Evolutionary conservation across 2,329 filamentous ascomycete genomes (phyloP), one percentile per base, ranked within the genome.

Genomic region (Diaporthe citrichinensis): DNA sequence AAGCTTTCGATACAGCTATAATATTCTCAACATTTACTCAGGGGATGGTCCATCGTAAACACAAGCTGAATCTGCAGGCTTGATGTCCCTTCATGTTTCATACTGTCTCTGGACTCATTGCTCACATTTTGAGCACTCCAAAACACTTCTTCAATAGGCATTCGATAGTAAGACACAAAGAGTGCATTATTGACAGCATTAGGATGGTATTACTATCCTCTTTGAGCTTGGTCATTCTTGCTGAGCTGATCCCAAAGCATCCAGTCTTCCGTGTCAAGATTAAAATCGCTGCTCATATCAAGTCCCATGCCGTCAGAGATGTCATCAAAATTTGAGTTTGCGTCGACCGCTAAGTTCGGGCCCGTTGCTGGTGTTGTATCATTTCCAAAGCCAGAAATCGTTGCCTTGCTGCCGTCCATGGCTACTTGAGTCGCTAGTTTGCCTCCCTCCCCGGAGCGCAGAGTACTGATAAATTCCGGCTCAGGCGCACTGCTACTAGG

Each of bases 241-340:
- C 36, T 67, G 7, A 81, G 51, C 57, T 79, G 78, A 62, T 81
- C 80, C 81, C 80, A 82, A 49, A 80, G 80, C 31, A 76, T 76
- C 79, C 80, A 82, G 71, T 80, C 79, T 5, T 77, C 76, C 3
- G 77, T 51, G 34, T 79, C 77, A 9, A 78, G 55, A 28, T 74
- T 75, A 34, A 80, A 78, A 4, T 78, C 78, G 6, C 28, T 67
- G n/a, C 39, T 36, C 12, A 67, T 41, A 58, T 62, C 28, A 76
- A 41, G 9, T 7, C 53, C 23, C 25, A 51, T n/a, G 53, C 28
- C 44, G 12, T 28, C 14, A 51, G 61, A 49, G 1, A n/a, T 2
- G 28, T 20, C 3, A 3, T n/a, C 62, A n/a, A 51, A 51, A 23
- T 25, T 55, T 15, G 71, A 74, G 49, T 41, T n/a, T 3, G 6